phyloP scores from a whole-genome alignment of 768 basidiomycete genomes.

The Amyloporia xantha region DNA sequence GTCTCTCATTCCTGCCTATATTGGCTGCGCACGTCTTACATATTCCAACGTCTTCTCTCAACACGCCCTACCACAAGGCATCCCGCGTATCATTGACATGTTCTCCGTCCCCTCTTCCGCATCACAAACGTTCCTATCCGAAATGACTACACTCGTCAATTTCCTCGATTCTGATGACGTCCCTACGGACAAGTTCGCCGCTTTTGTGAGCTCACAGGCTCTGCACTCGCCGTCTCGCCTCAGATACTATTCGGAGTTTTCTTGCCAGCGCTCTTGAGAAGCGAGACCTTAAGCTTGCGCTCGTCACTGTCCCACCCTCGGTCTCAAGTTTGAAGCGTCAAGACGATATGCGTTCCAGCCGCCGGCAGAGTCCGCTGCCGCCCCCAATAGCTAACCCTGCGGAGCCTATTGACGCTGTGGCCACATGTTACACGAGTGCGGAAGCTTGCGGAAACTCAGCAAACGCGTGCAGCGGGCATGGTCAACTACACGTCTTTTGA shows the following conservation, averaged over 20 bases:
- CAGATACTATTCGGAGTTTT: conserved; percentile 38
- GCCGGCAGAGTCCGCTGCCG: conserved; percentile 41
- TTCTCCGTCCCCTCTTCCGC: conserved; percentile 36
- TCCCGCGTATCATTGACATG: conserved; percentile 29
- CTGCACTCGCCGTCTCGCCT: conserved; percentile 38
- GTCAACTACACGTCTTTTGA: too few species aligned
- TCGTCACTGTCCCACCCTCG: conserved; percentile 24
- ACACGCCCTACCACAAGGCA: conserved; percentile 26
- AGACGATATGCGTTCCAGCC: conserved; percentile 7
- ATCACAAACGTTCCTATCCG: conserved; percentile 33
- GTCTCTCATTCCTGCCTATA: conserved; percentile 50
- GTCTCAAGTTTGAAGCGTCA: conserved; percentile 28
- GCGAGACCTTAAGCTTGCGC: conserved; percentile 26
- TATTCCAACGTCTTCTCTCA: conserved; percentile 49
- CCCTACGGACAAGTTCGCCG: conserved; percentile 44
- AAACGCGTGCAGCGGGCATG: conserved; percentile 60
- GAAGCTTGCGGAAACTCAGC: conserved; percentile 59
- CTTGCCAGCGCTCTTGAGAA: conserved; percentile 38
- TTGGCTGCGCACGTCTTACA: conserved; percentile 48
- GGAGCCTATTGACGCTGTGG: conserved; percentile 49
- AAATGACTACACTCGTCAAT: conserved; percentile 42
- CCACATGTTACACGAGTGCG: conserved; percentile 53
- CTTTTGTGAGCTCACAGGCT: conserved; percentile 48
- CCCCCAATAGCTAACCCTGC: conserved; percentile 30
- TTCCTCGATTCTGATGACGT: conserved; percentile 44